Evolutionary conservation across 2,329 filamentous ascomycete species (phyloP), one percentile per base, ranked within the genome.

Genomic region (Monosporascus sp.): DNA sequence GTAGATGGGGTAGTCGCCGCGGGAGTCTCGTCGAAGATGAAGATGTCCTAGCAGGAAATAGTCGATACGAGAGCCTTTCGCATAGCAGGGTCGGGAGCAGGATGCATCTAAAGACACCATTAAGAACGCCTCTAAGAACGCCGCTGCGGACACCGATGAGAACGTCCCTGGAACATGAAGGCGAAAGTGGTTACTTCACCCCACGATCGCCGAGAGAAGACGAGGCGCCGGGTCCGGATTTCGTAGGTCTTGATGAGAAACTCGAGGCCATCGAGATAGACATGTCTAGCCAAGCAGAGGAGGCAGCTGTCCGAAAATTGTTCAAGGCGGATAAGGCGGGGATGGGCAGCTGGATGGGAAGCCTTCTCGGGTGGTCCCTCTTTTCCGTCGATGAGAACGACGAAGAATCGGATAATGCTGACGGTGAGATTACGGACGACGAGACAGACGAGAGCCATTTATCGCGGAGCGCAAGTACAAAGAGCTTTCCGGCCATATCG

Each of bases 301-400:
- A 87, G 60, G 81, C 77, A 14, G 72, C 79, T 17, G 75, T 87
- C 11, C 76, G 78, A 52, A 75, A 77, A 53, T 71, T 87, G 5
- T 78, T 86, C 37, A 75, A 77, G 55, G 72, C 75, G 18, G 78
- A 78, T 50, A 77, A 75, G 47, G 70, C 74, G 7, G 77, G 79
- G 8, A 67, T 80, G 41, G 78, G 77, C 5, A 78, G 79, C 3
- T 86, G 83, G 82, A 75, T 88, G 54, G 79, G 79, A 54, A 78
- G 70, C 54, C 67, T 85, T 54, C 68, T 83, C 44, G 79, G 79
- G 2, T 86, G 82, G 79, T 79, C 77, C 27, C 71, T 87, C 9
- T 86, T 86, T 63, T 75, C 82, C 1, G 81, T 83, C 5, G 79
- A 84, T 49, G 83, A 85, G 64, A 77, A 81, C 52, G 81, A 80